Percentiles rank a stretch among this genome's conserved stretches.
Conservation (phyloP, 768 basidiomycete species). For the Cubamyces lactineus region DNA sequence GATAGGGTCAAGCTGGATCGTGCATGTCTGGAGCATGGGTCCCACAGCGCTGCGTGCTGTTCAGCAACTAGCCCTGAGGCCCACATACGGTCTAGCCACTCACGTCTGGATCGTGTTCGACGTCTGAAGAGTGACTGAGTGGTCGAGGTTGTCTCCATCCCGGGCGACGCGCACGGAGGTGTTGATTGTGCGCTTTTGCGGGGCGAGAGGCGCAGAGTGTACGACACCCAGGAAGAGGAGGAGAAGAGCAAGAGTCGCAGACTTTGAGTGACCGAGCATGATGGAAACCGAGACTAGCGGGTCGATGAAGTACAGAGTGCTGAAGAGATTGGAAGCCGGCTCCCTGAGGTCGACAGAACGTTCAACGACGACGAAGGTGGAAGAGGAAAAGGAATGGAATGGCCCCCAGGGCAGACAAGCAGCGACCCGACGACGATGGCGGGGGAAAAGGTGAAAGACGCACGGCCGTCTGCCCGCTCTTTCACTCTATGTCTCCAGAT, state of each 20-base stretch:
- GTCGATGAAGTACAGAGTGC: constrained; percentile 24
- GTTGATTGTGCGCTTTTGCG: constrained; percentile 12
- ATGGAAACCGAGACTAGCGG: constrained; percentile 25
- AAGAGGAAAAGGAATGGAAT: constrained; percentile 29
- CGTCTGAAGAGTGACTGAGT: constrained; percentile 42
- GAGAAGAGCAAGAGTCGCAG: constrained; percentile 26
- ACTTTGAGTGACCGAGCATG: constrained; percentile 33
- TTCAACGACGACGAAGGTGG: constrained; percentile 29
- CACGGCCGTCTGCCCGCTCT: neutral
- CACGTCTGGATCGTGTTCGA: constrained; percentile 44
- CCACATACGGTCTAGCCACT: constrained; percentile 27
- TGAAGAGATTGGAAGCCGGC: constrained; percentile 28
- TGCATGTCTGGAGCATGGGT: constrained; percentile 40
- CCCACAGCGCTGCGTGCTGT: constrained; percentile 29
- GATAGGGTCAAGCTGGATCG: constrained; percentile 40
- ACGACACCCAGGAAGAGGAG: constrained; percentile 33
- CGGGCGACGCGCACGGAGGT: constrained; percentile 25
- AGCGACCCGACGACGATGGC: constrained; percentile 28
- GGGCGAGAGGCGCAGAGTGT: constrained; percentile 34
- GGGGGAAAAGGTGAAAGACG: constrained; percentile 26
- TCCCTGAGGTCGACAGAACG: constrained; percentile 29
- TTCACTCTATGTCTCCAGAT: neutral
- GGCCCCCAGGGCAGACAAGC: constrained; percentile 40
- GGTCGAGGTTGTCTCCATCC: constrained; percentile 30
- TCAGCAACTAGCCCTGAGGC: neutral